Base-by-base conservation (phyloP, 768 basidiomycete species). In the Tulasnella sp. region DNA sequence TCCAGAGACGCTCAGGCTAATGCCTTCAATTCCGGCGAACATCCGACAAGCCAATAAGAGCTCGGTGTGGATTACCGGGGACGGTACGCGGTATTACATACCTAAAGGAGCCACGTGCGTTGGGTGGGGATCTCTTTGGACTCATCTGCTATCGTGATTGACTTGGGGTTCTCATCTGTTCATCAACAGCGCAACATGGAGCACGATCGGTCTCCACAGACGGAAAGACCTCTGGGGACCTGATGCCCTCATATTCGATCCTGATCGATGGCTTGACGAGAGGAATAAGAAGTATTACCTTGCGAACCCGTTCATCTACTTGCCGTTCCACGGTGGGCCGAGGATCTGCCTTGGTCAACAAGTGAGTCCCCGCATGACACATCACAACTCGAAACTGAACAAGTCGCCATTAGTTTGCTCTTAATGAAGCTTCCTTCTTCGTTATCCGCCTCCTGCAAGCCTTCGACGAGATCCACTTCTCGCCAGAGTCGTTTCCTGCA, bases 241-340 rank as follows among this genome's bases (percentile, higher is more conserved):
- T 0, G 89, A 92, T 74, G 90, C 91, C 0, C 85, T 90, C 76
- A 83, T 83, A n/a, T 94, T 92, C 78, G 85, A 90, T 71, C 90
- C 90, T 6, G 88, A 90, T 37, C 84, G 92, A 44, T 94, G 92
- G 92, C 80, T 91, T 5, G 84, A 90, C 47, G 81, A 82, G 2
- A 81, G 77, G 70, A 86, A 85, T 75, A 41, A 59, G 26, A 65
- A 62, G 12, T 69, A 75, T 37, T 42, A 63, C n/a, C 73, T 72
- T 29, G 71, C 70, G 22, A 67, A 71, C 40, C 88, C 90, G 2
- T 84, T 86, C 74, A 90, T 90, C 82, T 92, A 84, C 78, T 82
- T 85, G 19, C 89, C 90, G 14, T 92, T 92, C 78, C 90, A 89
- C 76, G 87, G 86, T 36, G 90, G 90, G 0, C 90, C 90, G 2